Conservation (phyloP, 2,329 filamentous ascomycete genomes). For the Aquanectria penicillioides region DNA sequence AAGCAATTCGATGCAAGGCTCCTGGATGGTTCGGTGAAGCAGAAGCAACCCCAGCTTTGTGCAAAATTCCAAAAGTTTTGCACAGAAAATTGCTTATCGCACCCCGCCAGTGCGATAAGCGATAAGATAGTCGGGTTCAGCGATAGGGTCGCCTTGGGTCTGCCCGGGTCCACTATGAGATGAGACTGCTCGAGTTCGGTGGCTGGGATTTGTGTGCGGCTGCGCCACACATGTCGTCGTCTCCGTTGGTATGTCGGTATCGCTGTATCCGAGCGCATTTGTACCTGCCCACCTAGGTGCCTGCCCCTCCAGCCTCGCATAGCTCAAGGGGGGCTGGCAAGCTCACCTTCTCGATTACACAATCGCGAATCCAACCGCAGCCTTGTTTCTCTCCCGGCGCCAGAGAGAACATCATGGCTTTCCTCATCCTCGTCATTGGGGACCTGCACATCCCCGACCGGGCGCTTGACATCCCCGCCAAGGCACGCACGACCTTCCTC, state of each 20-base stretch:
- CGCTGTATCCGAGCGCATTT: slow-evolving; percentile 43
- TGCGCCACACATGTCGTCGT: slow-evolving; percentile 29
- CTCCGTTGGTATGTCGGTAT: slow-evolving; percentile 39
- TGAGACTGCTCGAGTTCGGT: too few species aligned
- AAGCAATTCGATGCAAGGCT: slow-evolving; percentile 42
- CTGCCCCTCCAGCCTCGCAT: slow-evolving; percentile 44
- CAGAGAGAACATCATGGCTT: slow-evolving; percentile 72
- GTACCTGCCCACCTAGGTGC: slow-evolving; percentile 31
- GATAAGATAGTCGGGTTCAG: slow-evolving; percentile 9
- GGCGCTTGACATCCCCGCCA: slow-evolving; percentile 88
- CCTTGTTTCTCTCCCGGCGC: slow-evolving; percentile 33
- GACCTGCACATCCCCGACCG: slow-evolving; percentile 95
- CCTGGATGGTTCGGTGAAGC: slow-evolving; percentile 42
- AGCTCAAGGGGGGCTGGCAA: slow-evolving; percentile 39
- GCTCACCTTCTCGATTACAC: slow-evolving; percentile 33
- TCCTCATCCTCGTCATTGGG: slow-evolving; percentile 90
- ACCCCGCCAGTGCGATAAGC: slow-evolving; percentile 42
- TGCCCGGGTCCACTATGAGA: too few species aligned
- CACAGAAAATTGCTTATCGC: slow-evolving; percentile 43
- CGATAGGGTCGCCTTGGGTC: too few species aligned
- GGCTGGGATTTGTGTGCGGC: slow-evolving; percentile 17
- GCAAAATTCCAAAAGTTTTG: slow-evolving; percentile 43
- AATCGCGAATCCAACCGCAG: slow-evolving; percentile 33
- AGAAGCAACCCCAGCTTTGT: slow-evolving; percentile 32
- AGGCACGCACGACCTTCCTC: slow-evolving; percentile 71